A percentile compares a stretch with the other conserved stretches of the same genome.
Conservation (phyloP, 1,139 yeast species). For the Yamadazyma atmosphaerica region DNA sequence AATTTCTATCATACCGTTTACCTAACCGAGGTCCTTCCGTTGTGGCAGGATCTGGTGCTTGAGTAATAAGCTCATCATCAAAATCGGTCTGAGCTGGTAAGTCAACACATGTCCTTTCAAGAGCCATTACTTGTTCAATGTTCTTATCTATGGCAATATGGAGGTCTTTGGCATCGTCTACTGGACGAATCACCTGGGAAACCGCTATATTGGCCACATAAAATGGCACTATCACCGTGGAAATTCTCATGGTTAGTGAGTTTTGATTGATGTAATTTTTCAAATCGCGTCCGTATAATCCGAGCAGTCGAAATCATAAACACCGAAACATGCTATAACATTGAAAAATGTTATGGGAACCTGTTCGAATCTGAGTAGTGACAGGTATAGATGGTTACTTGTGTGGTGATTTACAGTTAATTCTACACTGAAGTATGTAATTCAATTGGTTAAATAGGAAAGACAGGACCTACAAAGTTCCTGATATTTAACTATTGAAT, state of each 20-base stretch:
- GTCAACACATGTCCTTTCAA: neutral
- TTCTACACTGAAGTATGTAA: no score
- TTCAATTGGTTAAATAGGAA: slow-evolving; percentile 8
- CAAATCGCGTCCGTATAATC: neutral
- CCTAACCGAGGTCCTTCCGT: neutral
- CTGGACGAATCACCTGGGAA: neutral
- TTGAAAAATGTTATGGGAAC: neutral
- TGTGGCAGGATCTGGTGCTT: slow-evolving; percentile 17
- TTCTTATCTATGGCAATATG: neutral
- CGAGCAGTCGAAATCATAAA: no score
- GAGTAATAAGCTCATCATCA: slow-evolving; percentile 5
- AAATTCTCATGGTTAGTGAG: neutral
- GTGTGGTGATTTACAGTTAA: no score
- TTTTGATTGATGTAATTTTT: no score
- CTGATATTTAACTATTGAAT: slow-evolving; percentile 7
- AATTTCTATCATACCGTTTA: slow-evolving; percentile 35
- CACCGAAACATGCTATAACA: no score
- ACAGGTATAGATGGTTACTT: no score
- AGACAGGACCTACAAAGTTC: slow-evolving; percentile 8
- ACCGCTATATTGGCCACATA: neutral
- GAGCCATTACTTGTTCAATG: neutral
- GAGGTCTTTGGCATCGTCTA: neutral
- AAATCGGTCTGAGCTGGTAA: neutral
- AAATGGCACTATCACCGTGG: neutral
- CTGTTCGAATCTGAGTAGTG: no score